Base-by-base conservation (phyloP, 345 rosid species). In the Brassica juncea region DNA sequence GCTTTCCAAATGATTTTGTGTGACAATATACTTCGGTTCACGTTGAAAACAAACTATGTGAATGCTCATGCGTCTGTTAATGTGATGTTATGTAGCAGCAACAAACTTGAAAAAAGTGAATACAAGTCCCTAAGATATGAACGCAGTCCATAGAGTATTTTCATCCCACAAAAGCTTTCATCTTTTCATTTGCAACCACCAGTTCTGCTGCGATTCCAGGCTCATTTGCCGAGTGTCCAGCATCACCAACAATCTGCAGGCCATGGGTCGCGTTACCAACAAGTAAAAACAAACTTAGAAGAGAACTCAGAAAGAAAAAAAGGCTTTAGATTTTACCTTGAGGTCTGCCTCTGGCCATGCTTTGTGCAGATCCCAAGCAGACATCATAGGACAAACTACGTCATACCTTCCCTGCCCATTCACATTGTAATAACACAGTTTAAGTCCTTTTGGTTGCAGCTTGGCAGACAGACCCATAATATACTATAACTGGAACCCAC, bases 361-460 rank as follows among this genome's bases (percentile, higher is more conserved):
- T 86, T 84, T 95, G 74, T 90, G 99, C 73, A 93, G 92, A 89
- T 95, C 99, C 99, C 99, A 93, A 76, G 99, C 99, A 61, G 99
- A 95, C 96, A 95, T 91, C 96, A 95, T 91, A 15, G 99, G 99
- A 82, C 97, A 91, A 72, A 94, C 88, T 16, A 90, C 82, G 64
- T 95, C 99, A 82, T 93, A 93, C 86, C 98, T 90, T 80, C 99
- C 99, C 99, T 93, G 89, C 86, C 71, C 85, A 83, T 75, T 66
- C 86, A 68, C 85, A 83, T 75, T 66, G 27, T 37, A 25, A 81
- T 65, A 23, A 78, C 75, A 32, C 66, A 54, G 65, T 55, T 12
- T 16, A 30, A 59, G 27, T 39, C 23, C 14, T 34, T 35, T 32
- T 19, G 23, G 21, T 55, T 54, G 6, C 55, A 37, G 37, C 52